A percentile compares a stretch with the other conserved stretches of the same genome.
These are phyloP conservation scores for Zygoascus biomembranicola DNA, from an alignment of 805 yeast species.

Conservation along the genomic window DNA sequence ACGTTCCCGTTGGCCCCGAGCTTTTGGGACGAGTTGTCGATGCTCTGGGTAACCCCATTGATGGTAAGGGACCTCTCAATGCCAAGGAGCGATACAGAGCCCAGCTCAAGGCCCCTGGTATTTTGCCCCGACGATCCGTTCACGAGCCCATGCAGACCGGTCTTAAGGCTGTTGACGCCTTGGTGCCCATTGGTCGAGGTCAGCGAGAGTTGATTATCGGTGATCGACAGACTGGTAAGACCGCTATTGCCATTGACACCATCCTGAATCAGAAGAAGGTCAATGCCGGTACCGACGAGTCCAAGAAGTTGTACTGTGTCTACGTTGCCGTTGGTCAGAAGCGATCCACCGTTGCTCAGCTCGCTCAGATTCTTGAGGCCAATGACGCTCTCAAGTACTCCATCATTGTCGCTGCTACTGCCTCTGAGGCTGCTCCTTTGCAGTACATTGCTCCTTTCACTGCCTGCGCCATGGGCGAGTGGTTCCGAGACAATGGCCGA, in stretches of 20 bases:
- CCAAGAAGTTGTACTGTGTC: constrained; percentile 98
- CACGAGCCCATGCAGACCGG: constrained; percentile 99
- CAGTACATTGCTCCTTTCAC: constrained; percentile 99
- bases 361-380: constrained; percentile 97
- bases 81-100: constrained; percentile 84
- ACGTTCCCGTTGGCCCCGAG: constrained; percentile 97
- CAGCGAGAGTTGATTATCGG: constrained; percentile 99
- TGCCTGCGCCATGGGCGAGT: constrained; percentile 98
- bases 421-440: constrained; percentile 99
- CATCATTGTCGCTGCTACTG: constrained; percentile 98
- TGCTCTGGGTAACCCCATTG: constrained; percentile 98
- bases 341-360: constrained; percentile 99
- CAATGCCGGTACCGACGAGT: constrained; percentile 92
- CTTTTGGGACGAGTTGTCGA: constrained; percentile 99
- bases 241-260: constrained; percentile 98
- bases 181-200: constrained; percentile 99
- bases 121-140: constrained; percentile 97
- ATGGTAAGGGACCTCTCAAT: constrained; percentile 98
- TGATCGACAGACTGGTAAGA: constrained; percentile 99
- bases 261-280: constrained; percentile 98
- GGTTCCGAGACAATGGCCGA: constrained; percentile 99
- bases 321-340: constrained; percentile 99
- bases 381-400: constrained; percentile 96
- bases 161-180: constrained; percentile 97
- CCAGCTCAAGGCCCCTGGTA: constrained; percentile 99